Base-by-base conservation (phyloP, 139 green algal genomes). In the Raphidocelis subcapitata region DNA sequence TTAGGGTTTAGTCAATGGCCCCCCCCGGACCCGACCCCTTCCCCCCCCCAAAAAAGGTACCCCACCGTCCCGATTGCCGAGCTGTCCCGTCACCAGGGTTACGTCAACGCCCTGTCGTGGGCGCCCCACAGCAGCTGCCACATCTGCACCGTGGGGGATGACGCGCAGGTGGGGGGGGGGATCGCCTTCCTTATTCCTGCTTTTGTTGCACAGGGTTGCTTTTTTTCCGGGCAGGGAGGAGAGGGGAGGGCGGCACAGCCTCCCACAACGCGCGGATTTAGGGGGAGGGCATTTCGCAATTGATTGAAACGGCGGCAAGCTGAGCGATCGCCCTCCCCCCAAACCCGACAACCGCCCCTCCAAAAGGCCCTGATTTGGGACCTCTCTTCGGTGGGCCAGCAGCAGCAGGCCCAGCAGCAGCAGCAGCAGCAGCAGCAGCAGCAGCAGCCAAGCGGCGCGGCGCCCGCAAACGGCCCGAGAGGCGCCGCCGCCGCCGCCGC, bases 361-460 rank as follows among this genome's bases (percentile, higher is more conserved):
- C 3, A 62, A 36, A 79, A 93, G 77, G 95, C 95, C 0, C 83
- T 99, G 14, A 98, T 99, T 47, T 99, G 95, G 95, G 95, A 99
- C 75, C 73, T 99, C 28, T 87, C 79, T 1, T 60, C 84, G 4
- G 84, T 97, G 69, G 67, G 69, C 28, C 69, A 83, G 80, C 51
- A 37, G 52, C 51, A 49, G 51, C 51, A 21, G 28, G 47, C 18
- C 0, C 36, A 61, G 67, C 52, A 74, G 67, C 23, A 91, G 10
- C 59, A 67, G n/a, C 44, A 70, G 26, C 21, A 79, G 80, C 35
- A 80, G 73, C 20, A 55, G 86, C 26, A 32, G 64, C 47, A 52
- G 26, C 46, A 72, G 57, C 32, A 29, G 32, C 52, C n/a, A 32
- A 32, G 12, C 44, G n/a, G 35, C 8, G 23, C 44, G 14, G 51